Base-by-base conservation (phyloP, 768 basidiomycete species). In the Mycena rosella region DNA sequence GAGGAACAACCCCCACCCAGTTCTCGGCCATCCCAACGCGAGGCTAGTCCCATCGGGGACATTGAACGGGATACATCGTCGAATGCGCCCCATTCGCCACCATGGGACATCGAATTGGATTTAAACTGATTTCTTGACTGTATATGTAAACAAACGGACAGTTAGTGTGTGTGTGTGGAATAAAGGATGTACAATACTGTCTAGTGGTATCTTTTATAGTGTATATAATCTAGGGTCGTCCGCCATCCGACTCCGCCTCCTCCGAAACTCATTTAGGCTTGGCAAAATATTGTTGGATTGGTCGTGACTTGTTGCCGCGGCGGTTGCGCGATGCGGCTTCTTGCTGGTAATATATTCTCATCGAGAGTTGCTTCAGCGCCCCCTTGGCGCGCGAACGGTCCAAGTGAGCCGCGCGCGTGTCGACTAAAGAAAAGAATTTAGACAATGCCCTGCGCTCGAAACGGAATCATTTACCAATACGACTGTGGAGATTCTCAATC, bases 311-410 rank as follows among this genome's bases (percentile, higher is more conserved):
- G 34, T 49, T 67, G 5, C 48, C 60, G 32, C 66, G 53, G 15
- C 54, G 57, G 14, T 63, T 68, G 20, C 26, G 60, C 20, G 53
- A 49, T n/a, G 63, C 70, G 26, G 47, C 63, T 24, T 65, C 57
- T 40, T 67, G 88, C 71, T 92, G 89, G 73, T 91, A 93, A 72
- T 86, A 76, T 15, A 94, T 78, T 26, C 89, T 86, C 81, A 91
- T 84, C 11, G 86, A 81, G 17, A 93, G 76, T 48, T 86, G 86
- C 73, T 94, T 91, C 54, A 94, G 77, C 0, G 85, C 84, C 3
- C 88, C 90, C 71, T 94, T 95, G 5, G 88, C 85, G 62, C 90
- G 85, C 3, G 93, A 92, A 52, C 93, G 88, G 68, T 94, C 92
- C 36, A 95, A 82, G 76, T 92, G 87, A 2, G 89, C 88, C 29